These are phyloP conservation scores for Ustilago hordei DNA, from an alignment of 1,284 basidiomycete genomes.

Conservation along the genomic window DNA sequence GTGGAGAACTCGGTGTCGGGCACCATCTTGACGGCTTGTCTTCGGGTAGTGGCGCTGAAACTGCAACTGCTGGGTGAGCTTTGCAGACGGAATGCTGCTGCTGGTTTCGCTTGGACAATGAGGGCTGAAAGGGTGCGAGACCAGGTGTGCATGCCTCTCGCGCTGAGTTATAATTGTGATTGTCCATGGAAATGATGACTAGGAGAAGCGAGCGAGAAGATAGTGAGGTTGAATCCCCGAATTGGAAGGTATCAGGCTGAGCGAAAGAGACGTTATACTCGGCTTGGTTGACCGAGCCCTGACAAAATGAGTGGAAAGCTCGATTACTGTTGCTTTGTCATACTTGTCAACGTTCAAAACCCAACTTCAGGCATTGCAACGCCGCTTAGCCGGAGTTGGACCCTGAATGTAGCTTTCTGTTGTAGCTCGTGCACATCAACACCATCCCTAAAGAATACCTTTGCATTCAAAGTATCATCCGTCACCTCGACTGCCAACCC, in stretches of 20 bases:
- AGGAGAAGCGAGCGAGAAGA: background rate
- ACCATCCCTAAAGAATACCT: background rate
- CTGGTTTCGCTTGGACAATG: background rate
- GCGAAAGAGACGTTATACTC: background rate
- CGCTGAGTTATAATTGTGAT: background rate
- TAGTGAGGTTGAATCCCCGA: background rate
- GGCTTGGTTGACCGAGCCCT: conserved; percentile 5
- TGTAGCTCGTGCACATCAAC: background rate
- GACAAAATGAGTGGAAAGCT: background rate
- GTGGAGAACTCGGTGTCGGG: conserved; percentile 53
- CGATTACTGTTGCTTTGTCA: conserved; percentile 25
- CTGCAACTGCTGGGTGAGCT: background rate
- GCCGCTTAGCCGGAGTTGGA: conserved; percentile 20
- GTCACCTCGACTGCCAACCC: background rate
- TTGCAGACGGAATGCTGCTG: background rate
- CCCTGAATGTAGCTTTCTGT: conserved; percentile 18
- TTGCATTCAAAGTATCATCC: background rate
- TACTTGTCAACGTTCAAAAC: background rate
- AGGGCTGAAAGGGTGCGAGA: background rate
- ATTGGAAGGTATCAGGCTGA: background rate
- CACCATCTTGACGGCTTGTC: conserved; percentile 37
- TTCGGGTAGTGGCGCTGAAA: conserved; percentile 1
- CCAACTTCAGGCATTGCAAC: background rate
- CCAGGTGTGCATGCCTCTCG: conserved; percentile 22
- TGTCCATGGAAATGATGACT: background rate